Evolutionary conservation across 1,284 basidiomycete species (phyloP).

Genomic region (Fomitopsis pinicola): DNA sequence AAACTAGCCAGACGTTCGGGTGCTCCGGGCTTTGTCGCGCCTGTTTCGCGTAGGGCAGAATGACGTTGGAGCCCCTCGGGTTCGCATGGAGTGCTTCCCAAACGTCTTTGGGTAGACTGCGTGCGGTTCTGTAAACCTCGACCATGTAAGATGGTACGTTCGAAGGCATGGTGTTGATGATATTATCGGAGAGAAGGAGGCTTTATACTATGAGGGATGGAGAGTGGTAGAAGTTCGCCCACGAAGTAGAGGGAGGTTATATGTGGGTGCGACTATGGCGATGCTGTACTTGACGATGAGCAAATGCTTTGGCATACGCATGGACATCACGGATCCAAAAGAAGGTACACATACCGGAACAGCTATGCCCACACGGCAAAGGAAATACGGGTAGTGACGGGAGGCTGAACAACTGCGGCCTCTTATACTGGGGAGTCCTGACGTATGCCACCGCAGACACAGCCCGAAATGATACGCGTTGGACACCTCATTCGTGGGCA

Average conservation of each 20-base stretch:
- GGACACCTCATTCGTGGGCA: not conserved
- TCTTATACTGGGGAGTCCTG: not conserved
- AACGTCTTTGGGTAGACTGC: slow-evolving; percentile 30
- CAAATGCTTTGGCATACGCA: too few species aligned
- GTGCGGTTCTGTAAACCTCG: slow-evolving; percentile 26
- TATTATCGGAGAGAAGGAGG: not conserved
- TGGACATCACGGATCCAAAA: not conserved
- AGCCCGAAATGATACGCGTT: not conserved
- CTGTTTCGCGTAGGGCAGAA: slow-evolving; percentile 46
- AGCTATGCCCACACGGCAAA: not conserved
- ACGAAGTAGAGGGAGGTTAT: not conserved
- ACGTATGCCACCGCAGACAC: not conserved
- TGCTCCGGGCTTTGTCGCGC: slow-evolving; percentile 18
- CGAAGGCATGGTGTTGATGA: slow-evolving; percentile 15
- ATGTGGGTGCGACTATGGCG: too few species aligned
- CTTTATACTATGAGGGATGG: not conserved
- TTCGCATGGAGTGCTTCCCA: slow-evolving; percentile 36
- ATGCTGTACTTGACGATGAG: too few species aligned
- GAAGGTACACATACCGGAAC: not conserved
- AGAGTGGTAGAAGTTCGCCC: not conserved
- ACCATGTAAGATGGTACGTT: slow-evolving; percentile 13
- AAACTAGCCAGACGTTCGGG: slow-evolving; percentile 48
- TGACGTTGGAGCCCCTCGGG: slow-evolving; percentile 46
- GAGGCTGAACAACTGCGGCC: not conserved
- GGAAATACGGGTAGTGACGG: not conserved